Conservation (phyloP, 2,329 filamentous ascomycete genomes). For the Trichoderma lentiforme region DNA sequence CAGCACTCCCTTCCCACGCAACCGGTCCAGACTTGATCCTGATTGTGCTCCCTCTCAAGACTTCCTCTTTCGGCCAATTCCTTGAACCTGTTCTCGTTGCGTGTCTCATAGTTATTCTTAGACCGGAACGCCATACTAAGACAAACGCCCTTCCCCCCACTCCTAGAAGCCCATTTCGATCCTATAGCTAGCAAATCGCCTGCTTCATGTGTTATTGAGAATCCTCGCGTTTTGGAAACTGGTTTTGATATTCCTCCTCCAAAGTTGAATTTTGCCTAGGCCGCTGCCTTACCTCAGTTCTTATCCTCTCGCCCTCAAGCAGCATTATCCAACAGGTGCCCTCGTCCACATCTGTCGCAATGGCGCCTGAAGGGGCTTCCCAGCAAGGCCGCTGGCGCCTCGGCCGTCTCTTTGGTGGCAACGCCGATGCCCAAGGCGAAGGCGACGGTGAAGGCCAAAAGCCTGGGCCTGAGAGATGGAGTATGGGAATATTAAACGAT, state of each 20-base stretch:
- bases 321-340: neutral
- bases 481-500: conserved; percentile 81
- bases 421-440: neutral
- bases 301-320: neutral
- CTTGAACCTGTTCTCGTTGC: neutral
- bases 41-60: neutral
- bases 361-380: neutral
- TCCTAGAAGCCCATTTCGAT: neutral
- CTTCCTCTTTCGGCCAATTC: neutral
- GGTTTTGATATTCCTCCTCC: neutral
- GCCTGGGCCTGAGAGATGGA: conserved; percentile 44
- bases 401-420: conserved; percentile 5
- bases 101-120: neutral
- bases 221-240: neutral
- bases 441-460: neutral
- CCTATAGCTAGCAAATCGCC: neutral
- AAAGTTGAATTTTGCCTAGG: neutral
- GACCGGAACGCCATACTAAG: neutral
- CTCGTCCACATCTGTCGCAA: neutral
- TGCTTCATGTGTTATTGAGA: neutral
- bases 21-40: neutral
- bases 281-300: neutral
- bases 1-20: neutral
- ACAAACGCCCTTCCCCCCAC: neutral
- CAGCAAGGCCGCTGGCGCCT: conserved; percentile 1